Percentiles rank a stretch among this genome's conserved stretches.
Conservation (phyloP, 2,329 filamentous ascomycete species). For the Helminthosporium solani region DNA sequence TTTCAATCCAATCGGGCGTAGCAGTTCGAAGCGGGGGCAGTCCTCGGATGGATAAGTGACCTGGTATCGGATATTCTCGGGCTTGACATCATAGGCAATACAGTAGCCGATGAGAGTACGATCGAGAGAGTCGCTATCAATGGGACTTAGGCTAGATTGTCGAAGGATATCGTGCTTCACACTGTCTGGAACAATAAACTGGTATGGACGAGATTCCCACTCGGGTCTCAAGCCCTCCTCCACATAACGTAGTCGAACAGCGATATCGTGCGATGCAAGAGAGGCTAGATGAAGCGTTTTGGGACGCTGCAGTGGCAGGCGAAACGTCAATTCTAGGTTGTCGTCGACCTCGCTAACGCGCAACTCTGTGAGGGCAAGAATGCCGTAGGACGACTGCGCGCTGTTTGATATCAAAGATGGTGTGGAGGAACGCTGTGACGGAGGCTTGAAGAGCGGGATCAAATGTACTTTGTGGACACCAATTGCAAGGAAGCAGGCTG, state of each 20-base stretch:
- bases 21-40: constrained; percentile 64
- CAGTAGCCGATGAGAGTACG: constrained; percentile 69
- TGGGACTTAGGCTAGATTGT: constrained; percentile 51
- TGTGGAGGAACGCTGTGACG: constrained; percentile 55
- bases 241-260: constrained; percentile 60
- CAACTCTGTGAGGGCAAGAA: constrained; percentile 62
- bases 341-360: constrained; percentile 64
- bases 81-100: constrained; percentile 66
- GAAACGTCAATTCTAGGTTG: constrained; percentile 65
- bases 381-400: constrained; percentile 58
- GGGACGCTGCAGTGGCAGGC: constrained; percentile 57
- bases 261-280: constrained; percentile 64
- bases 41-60: constrained; percentile 55
- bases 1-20: constrained; percentile 56
- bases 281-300: constrained; percentile 64
- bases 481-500: constrained; percentile 67
- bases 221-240: constrained; percentile 65
- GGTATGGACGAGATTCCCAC: constrained; percentile 64
- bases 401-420: constrained; percentile 55
- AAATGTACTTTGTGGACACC: constrained; percentile 70
- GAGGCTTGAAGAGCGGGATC: constrained; percentile 62
- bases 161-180: constrained; percentile 37
- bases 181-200: constrained; percentile 59
- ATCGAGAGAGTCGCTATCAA: constrained; percentile 63
- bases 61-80: constrained; percentile 58